Conservation (phyloP, 768 basidiomycete species). For the Tricholoma saponaceum region DNA sequence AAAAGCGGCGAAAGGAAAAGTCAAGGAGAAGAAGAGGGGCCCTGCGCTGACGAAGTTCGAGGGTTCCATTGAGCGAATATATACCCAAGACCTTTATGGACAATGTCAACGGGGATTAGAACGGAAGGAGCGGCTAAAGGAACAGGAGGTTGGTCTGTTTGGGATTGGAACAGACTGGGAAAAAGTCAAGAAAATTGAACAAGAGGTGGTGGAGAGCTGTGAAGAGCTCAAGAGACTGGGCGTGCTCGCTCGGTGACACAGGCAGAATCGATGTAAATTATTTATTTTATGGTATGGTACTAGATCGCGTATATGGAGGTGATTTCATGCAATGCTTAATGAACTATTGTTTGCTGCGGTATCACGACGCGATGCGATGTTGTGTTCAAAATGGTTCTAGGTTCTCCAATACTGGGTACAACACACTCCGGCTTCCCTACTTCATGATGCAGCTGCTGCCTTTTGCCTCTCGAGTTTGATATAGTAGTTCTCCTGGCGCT, state of each 20-base stretch:
- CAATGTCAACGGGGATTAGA: conserved; percentile 72
- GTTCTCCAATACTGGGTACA: not conserved
- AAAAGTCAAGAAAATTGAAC: conserved; percentile 70
- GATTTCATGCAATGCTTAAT: conserved; percentile 10
- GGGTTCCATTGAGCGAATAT: conserved; percentile 67
- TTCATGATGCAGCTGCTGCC: conserved; percentile 23
- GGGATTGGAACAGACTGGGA: conserved; percentile 93
- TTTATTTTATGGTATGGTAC: conserved; percentile 14
- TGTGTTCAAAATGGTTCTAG: not conserved
- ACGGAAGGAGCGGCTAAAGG: conserved; percentile 62
- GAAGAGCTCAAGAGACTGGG: conserved; percentile 69
- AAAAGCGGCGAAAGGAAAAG: conserved; percentile 20
- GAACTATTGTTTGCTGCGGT: conserved; percentile 1
- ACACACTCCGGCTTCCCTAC: not conserved
- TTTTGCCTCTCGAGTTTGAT: conserved; percentile 73
- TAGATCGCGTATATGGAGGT: not conserved
- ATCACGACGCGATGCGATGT: not conserved
- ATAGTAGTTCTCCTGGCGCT: conserved; percentile 82
- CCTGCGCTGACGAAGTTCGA: conserved; percentile 64
- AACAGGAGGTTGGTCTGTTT: conserved; percentile 81
- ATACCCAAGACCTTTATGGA: conserved; percentile 63
- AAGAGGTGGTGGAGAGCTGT: conserved; percentile 70
- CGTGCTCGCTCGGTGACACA: conserved; percentile 36
- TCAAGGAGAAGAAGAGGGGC: conserved; percentile 23
- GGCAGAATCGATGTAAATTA: conserved; percentile 13